These are phyloP conservation scores for Tolypocladium sp. DNA, from an alignment of 2,329 filamentous ascomycete genomes.

Conservation along the genomic window DNA sequence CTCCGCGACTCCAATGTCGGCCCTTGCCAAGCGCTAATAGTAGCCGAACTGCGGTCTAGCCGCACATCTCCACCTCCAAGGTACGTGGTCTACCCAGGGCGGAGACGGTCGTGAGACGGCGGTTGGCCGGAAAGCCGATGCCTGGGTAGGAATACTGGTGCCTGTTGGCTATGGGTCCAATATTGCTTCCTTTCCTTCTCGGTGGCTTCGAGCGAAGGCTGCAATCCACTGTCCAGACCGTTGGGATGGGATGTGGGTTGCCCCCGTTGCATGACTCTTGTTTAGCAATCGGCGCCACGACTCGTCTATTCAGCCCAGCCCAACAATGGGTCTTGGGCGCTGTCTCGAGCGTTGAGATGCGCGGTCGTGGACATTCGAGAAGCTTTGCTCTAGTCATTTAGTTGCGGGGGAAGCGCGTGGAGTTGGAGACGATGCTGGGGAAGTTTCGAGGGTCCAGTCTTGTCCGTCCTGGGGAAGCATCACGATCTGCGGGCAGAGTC, in stretches of 20 bases:
- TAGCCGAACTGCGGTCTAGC: neutral
- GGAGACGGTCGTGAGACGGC: neutral
- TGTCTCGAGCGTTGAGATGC: neutral
- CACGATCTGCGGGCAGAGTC: neutral
- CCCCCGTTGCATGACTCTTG: neutral
- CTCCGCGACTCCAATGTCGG: neutral
- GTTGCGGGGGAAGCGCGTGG: neutral
- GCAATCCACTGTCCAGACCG: neutral
- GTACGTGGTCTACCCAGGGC: neutral
- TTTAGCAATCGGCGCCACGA: neutral
- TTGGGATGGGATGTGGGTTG: neutral
- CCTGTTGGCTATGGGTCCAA: slow-evolving; percentile 1
- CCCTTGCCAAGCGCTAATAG: neutral
- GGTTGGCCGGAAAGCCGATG: slow-evolving; percentile 1
- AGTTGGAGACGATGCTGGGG: neutral
- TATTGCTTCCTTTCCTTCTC: neutral
- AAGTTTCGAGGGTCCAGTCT: neutral
- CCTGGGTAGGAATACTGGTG: slow-evolving; percentile 1
- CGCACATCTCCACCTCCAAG: neutral
- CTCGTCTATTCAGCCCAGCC: neutral
- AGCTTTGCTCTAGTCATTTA: neutral
- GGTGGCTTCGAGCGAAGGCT: neutral
- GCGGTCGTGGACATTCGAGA: neutral
- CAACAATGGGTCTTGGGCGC: neutral
- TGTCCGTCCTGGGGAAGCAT: neutral